Base-by-base conservation (phyloP, 176 grass and related monocot genomes). In the Triticum turgidum region DNA sequence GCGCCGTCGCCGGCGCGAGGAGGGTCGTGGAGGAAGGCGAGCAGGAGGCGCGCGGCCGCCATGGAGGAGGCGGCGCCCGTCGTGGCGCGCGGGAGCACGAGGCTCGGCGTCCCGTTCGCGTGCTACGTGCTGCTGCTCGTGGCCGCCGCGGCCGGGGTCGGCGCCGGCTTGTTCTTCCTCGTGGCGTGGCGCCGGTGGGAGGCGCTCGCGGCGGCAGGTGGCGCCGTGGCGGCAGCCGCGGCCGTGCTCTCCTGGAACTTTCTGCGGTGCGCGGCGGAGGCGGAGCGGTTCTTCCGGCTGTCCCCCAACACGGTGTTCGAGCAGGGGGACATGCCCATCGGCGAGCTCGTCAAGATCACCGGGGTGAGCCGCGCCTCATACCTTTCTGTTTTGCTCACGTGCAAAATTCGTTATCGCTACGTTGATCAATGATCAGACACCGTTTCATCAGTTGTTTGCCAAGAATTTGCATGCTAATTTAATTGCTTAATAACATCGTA, bases 291-390 rank as follows among this genome's bases (percentile, higher is more conserved):
- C 90, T 88, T 94, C 77, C 73, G 88, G 41, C 61, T 52, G 72
- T 90, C 89, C 67, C 88, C 90, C 0, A 87, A 96, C 80, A 96
- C 93, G 51, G 47, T 78, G 49, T 80, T 96, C 56, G 90, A 95
- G 74, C 85, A 80, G 30, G 84, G 67, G 9, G 89, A 96, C 79
- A 80, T 96, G 81, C 93, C 88, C 61, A 69, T 96, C 71, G 96
- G 93, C 59, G 92, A 94, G 66, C 38, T 96, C 65, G 93, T 96
- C 76, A 98, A 98, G 87, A 98, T 98, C 84, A 94, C 86, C 38
- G 96, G 93, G 92, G 96, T 98, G 78, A 49, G 45, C 73, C 84
- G 1, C 64, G 14, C 27, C 5, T 76, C 24, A 49, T 49, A 49
- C 45, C 11, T 5, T 4, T 49, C 11, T 49, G 3, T 49, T 49